phyloP scores from a whole-genome alignment of 805 yeast genomes.

The Candida methanosorbosa region DNA sequence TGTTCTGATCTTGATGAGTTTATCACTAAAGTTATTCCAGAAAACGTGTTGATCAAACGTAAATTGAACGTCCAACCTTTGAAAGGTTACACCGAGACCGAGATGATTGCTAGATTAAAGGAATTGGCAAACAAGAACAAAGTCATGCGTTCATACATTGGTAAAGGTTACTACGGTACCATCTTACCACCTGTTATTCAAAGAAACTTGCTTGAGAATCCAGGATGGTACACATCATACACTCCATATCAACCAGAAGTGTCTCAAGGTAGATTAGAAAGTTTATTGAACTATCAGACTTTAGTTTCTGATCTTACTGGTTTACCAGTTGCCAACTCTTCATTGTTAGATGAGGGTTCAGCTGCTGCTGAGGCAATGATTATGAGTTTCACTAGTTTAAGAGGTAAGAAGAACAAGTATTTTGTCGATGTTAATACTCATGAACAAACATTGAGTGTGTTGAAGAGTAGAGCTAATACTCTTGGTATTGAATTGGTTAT shows the following conservation, averaged over 20 bases:
- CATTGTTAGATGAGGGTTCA: conserved; percentile 91
- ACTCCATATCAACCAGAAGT: conserved; percentile 99
- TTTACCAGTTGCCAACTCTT: conserved; percentile 89
- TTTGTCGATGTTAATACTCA: conserved; percentile 72
- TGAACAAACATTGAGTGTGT: conserved; percentile 78
- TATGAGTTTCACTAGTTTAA: conserved; percentile 57
- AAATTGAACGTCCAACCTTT: conserved; percentile 58
- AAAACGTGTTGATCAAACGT: conserved; percentile 61
- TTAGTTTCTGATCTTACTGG: conserved; percentile 86
- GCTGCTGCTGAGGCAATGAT: conserved; percentile 98
- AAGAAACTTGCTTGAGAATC: conserved; percentile 84
- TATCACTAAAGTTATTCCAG: conserved; percentile 67
- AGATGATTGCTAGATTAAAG: conserved; percentile 62
- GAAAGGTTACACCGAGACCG: conserved; percentile 72
- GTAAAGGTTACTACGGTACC: conserved; percentile 93
- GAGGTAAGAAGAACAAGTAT: conserved; percentile 59
- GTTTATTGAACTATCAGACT: conserved; percentile 89
- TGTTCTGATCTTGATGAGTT: conserved; percentile 62
- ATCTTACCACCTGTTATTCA: conserved; percentile 85
- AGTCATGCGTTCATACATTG: conserved; percentile 69
- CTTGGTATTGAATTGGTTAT: conserved; percentile 57
- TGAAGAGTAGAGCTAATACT: conserved; percentile 71
- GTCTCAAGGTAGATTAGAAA: conserved; percentile 91
- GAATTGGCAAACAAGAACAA: conserved; percentile 70
- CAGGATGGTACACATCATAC: conserved; percentile 98